Evolutionary conservation across 2,329 filamentous ascomycete species (phyloP).

Genomic region (Fusarium paranaense): DNA sequence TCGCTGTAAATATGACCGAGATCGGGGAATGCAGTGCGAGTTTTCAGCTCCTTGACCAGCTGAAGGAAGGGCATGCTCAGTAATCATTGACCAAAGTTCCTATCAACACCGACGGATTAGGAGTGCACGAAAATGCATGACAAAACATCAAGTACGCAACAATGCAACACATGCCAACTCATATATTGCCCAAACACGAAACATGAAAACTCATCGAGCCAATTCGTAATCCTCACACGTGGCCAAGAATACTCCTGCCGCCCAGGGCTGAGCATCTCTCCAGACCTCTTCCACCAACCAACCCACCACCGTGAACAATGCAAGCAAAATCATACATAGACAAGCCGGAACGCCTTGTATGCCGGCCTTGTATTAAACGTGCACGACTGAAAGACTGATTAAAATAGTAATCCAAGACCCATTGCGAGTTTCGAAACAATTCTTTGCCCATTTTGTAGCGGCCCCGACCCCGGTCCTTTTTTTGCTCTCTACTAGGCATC

Average conservation of each 20-base stretch:
- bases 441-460: constrained; percentile 19
- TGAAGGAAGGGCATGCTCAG: neutral
- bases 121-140: neutral
- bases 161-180: neutral
- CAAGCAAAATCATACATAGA: constrained; percentile 24
- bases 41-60: neutral
- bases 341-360: constrained; percentile 43
- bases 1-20: neutral
- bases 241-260: neutral
- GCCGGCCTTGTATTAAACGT: constrained; percentile 40
- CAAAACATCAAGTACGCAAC: neutral
- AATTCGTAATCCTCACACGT: neutral
- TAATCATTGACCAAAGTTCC: neutral
- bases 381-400: constrained; percentile 39
- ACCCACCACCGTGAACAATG: neutral
- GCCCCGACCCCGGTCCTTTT: constrained; percentile 19
- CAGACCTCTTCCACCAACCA: neutral
- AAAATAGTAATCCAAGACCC: constrained; percentile 37
- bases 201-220: neutral
- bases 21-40: neutral
- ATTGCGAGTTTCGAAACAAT: constrained; percentile 18
- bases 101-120: neutral
- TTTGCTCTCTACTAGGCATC: constrained; percentile 5
- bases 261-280: neutral
- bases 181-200: neutral